Base-by-base conservation (phyloP, 2,329 filamentous ascomycete genomes). In the Colletotrichum truncatum region DNA sequence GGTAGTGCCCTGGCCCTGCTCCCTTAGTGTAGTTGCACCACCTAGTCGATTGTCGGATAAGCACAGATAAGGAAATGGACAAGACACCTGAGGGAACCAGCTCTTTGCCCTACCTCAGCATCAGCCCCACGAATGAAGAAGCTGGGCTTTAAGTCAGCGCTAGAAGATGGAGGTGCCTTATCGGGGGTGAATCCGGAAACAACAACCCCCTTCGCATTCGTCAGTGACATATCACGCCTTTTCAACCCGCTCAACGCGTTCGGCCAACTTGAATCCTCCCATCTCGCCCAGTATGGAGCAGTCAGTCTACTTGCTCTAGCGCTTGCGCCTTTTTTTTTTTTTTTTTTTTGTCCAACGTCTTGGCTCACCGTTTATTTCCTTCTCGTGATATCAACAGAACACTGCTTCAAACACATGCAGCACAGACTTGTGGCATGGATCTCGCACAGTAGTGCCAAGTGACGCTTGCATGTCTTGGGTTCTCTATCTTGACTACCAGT, bases 401-500 rank as follows among this genome's bases (percentile, higher is more conserved):
- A 14, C 26, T 14, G 8, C 23, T 23, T 30, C 14, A 18, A 34
- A 52, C 39, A 39, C 41, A n/a, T n/a, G 26, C 10, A 49, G 28
- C 41, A 46, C 32, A 18, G 18, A 49, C 14, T 26, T 32, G 11
- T 25, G 34, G 21, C 11, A 28, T 16, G 43, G 30, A 18, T 32
- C 7, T 12, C 39, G 34, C 43, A 63, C 21, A 32, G 34, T 10
- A 36, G 30, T 34, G 36, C 55, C n/a, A 53, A 38, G 52, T 4
- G 23, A 16, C 25, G 25, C 11, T 18, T 36, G 25, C 30, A 39
- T 53, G 36, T 64, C 46, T 38, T 30, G 54, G 26, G 21, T 30
- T 14, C 39, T 30, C 30, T 53, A 60, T 60, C 55, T 53, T 18
- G n/a, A 59, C 32, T 21, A 62, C 30, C 48, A 7, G 14, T 39